These are phyloP conservation scores for Ustilago esculenta DNA, from an alignment of 1,284 basidiomycete genomes.

Conservation along the genomic window DNA sequence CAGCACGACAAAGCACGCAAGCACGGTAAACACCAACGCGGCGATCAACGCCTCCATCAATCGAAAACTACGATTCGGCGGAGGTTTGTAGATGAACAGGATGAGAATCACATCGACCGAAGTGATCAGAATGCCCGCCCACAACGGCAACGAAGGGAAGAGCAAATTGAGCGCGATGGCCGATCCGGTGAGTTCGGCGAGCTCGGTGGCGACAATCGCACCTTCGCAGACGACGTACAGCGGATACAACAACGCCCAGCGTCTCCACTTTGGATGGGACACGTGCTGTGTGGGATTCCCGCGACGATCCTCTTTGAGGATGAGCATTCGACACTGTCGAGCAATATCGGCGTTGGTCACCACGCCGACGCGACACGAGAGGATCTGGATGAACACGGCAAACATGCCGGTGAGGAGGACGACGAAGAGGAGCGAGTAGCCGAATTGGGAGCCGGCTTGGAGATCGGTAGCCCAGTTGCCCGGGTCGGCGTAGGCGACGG, in stretches of 20 bases:
- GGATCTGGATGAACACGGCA: constrained; percentile 80
- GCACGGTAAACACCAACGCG: constrained; percentile 69
- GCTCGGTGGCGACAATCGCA: constrained; percentile 75
- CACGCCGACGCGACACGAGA: constrained; percentile 71
- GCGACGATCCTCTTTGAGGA: constrained; percentile 43
- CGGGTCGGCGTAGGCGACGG: constrained; percentile 60
- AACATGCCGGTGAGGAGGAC: constrained; percentile 85
- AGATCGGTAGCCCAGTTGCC: constrained; percentile 67
- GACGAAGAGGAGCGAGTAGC: constrained; percentile 86
- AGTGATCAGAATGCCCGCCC: constrained; percentile 76
- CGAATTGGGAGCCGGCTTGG: constrained; percentile 68
- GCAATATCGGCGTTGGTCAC: constrained; percentile 68
- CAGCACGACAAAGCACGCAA: constrained; percentile 81
- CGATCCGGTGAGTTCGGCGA: constrained; percentile 77
- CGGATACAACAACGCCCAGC: constrained; percentile 67
- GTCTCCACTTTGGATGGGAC: constrained; percentile 76
- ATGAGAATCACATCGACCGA: constrained; percentile 83
- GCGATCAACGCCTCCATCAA: constrained; percentile 77
- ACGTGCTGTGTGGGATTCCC: constrained; percentile 71
- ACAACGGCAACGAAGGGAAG: constrained; percentile 75
- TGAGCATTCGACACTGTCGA: constrained; percentile 52
- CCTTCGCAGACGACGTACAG: constrained; percentile 75
- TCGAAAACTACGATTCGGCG: constrained; percentile 65
- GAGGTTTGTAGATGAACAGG: constrained; percentile 67
- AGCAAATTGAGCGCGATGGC: constrained; percentile 82